phyloP scores from a whole-genome alignment of 1,139 yeast genomes.

The Barnettozyma hawaiiensis region DNA sequence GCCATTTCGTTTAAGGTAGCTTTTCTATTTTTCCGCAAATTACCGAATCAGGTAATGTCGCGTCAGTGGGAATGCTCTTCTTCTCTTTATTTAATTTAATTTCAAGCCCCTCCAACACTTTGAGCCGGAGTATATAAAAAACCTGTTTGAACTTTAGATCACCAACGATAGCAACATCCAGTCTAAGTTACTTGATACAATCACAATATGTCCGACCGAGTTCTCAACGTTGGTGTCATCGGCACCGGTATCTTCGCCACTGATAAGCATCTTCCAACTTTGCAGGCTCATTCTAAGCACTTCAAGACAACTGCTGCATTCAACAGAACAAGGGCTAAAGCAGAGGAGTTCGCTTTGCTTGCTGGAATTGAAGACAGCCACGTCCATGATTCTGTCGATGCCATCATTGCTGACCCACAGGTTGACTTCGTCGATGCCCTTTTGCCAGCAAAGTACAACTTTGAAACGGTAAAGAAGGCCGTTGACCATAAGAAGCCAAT shows the following conservation, averaged over 20 bases:
- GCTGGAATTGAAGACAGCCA: constrained; percentile 46
- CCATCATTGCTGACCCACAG: constrained; percentile 52
- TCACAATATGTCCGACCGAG: constrained; percentile 9
- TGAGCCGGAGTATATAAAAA: too few species aligned
- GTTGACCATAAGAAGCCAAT: constrained; percentile 70
- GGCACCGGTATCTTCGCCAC: constrained; percentile 94
- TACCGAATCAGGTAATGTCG: neutral
- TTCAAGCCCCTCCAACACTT: neutral
- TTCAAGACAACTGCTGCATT: constrained; percentile 55
- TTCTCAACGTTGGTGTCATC: constrained; percentile 62
- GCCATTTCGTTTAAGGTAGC: too few species aligned
- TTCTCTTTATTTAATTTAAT: too few species aligned
- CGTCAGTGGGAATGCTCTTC: too few species aligned
- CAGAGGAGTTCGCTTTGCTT: constrained; percentile 65
- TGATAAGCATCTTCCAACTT: constrained; percentile 73
- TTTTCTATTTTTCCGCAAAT: too few species aligned
- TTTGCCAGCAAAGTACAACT: constrained; percentile 78
- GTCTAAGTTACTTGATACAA: too few species aligned
- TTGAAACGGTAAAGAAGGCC: constrained; percentile 54
- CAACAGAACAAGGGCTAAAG: constrained; percentile 81
- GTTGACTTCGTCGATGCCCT: constrained; percentile 78
- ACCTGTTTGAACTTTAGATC: too few species aligned
- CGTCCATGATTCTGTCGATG: constrained; percentile 63
- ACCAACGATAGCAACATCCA: too few species aligned
- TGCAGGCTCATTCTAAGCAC: constrained; percentile 40